These are phyloP conservation scores for Tausonia pullulans DNA, from an alignment of 1,284 basidiomycete genomes.

Conservation along the genomic window DNA sequence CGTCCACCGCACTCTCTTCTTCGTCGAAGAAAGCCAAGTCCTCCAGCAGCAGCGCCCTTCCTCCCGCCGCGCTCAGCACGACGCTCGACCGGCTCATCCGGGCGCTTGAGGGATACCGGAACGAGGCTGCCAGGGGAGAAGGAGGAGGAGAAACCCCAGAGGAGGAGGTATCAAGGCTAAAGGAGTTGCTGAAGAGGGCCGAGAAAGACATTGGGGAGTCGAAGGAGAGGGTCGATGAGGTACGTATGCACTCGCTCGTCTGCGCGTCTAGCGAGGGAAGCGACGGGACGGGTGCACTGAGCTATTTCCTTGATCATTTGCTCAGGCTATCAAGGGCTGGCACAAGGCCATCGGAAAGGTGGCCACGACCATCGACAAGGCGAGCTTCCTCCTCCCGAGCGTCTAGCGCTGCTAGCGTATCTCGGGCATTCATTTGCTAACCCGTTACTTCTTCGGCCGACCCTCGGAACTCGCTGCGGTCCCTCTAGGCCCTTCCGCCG, in stretches of 20 bases:
- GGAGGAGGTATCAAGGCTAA: not conserved
- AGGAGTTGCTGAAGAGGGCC: not conserved
- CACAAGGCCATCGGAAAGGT: constrained; percentile 62
- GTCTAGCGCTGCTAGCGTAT: no score
- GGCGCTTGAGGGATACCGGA: not conserved
- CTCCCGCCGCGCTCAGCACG: constrained; percentile 36
- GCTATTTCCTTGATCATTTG: no score
- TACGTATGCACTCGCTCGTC: no score
- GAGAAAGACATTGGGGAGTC: constrained; percentile 1
- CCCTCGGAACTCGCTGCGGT: no score
- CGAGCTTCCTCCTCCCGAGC: constrained; percentile 24
- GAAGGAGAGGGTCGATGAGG: no score
- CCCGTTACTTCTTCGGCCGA: no score
- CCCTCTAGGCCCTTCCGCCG: not conserved
- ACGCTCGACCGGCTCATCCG: constrained; percentile 1
- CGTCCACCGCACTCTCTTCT: not conserved
- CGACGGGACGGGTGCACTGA: no score
- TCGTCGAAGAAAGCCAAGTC: constrained; percentile 25
- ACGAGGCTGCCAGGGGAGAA: not conserved
- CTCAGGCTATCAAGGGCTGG: constrained; percentile 66
- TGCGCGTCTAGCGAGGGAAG: no score
- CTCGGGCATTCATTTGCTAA: no score
- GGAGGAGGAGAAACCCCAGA: not conserved
- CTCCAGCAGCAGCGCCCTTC: constrained; percentile 39
- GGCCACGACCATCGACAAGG: constrained; percentile 82